These are phyloP conservation scores for Mycena sp. DNA, from an alignment of 1,284 basidiomycete species.

Conservation along the genomic window DNA sequence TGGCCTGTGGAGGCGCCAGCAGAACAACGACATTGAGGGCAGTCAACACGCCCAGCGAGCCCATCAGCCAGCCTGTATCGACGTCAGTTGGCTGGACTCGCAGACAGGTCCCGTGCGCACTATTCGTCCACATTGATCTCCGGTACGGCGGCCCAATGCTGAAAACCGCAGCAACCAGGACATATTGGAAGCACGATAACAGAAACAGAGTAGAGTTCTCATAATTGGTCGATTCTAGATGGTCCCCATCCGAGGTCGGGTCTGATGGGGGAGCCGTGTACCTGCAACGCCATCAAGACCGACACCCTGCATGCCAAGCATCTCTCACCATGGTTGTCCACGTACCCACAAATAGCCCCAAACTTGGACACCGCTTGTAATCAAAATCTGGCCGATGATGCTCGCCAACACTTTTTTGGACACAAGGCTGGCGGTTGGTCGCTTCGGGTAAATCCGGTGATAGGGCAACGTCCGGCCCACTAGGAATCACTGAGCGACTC, in stretches of 20 bases:
- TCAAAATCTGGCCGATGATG: slow-evolving; percentile 92
- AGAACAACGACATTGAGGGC: slow-evolving; percentile 82
- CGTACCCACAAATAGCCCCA: slow-evolving; percentile 93
- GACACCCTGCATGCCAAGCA: no score
- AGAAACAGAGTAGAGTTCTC: slow-evolving; percentile 96
- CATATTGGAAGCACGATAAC: slow-evolving; percentile 98
- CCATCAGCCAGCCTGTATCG: slow-evolving; percentile 77
- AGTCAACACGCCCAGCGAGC: slow-evolving; percentile 72
- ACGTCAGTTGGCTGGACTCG: slow-evolving; percentile 23
- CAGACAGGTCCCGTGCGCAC: slow-evolving; percentile 50
- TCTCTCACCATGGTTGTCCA: slow-evolving; percentile 77
- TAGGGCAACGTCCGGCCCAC: slow-evolving; percentile 96
- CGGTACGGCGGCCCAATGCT: slow-evolving; percentile 98
- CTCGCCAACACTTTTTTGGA: slow-evolving; percentile 96
- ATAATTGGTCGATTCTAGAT: slow-evolving; percentile 90
- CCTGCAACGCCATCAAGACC: no score
- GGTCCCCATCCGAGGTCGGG: slow-evolving; percentile 70
- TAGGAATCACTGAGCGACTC: slow-evolving; percentile 41
- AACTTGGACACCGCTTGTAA: slow-evolving; percentile 87
- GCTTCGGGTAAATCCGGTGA: slow-evolving; percentile 86
- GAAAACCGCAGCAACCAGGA: slow-evolving; percentile 96
- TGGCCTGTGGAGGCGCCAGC: slow-evolving; percentile 69
- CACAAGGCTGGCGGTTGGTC: slow-evolving; percentile 96
- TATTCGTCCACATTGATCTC: slow-evolving; percentile 94
- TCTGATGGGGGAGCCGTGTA: slow-evolving; percentile 66